Conservation (phyloP, 2,329 filamentous ascomycete species). For the Botrytis medusae region DNA sequence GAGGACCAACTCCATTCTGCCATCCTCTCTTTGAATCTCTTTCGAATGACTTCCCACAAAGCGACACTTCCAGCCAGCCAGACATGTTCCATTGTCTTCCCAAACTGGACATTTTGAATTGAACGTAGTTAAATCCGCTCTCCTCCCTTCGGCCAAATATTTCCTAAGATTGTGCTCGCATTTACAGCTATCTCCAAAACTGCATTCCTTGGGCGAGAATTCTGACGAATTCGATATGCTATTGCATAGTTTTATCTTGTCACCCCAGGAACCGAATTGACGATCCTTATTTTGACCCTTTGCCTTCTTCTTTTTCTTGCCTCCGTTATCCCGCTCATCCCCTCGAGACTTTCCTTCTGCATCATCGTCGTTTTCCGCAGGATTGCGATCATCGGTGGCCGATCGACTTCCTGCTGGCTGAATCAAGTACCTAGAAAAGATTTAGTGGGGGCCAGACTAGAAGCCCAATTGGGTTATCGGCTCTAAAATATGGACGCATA, state of each 20-base stretch:
- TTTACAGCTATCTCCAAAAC: conserved; percentile 77
- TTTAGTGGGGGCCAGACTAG: conserved; percentile 6
- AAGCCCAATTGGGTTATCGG: neutral
- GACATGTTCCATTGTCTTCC: conserved; percentile 72
- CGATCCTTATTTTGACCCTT: conserved; percentile 81
- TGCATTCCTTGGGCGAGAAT: conserved; percentile 74
- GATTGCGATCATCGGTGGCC: conserved; percentile 40
- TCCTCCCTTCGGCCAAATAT: conserved; percentile 80
- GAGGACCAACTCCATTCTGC: conserved; percentile 77
- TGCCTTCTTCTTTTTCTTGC: conserved; percentile 57
- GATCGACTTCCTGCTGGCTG: conserved; percentile 27
- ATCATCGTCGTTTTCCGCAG: conserved; percentile 48
- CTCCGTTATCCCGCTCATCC: conserved; percentile 42
- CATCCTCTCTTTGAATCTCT: conserved; percentile 76
- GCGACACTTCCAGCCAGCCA: conserved; percentile 89
- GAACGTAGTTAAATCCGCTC: conserved; percentile 75
- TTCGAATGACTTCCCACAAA: conserved; percentile 85
- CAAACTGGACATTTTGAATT: conserved; percentile 79
- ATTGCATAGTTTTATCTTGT: conserved; percentile 75
- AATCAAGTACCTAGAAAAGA: conserved; percentile 36
- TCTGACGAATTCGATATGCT: conserved; percentile 71
- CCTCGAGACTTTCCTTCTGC: conserved; percentile 50
- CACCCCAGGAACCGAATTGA: conserved; percentile 75
- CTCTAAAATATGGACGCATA: neutral
- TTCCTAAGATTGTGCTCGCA: conserved; percentile 80